phyloP scores from a whole-genome alignment of 345 rosid genomes.

The rapeseed (Brassica napus) region DNA sequence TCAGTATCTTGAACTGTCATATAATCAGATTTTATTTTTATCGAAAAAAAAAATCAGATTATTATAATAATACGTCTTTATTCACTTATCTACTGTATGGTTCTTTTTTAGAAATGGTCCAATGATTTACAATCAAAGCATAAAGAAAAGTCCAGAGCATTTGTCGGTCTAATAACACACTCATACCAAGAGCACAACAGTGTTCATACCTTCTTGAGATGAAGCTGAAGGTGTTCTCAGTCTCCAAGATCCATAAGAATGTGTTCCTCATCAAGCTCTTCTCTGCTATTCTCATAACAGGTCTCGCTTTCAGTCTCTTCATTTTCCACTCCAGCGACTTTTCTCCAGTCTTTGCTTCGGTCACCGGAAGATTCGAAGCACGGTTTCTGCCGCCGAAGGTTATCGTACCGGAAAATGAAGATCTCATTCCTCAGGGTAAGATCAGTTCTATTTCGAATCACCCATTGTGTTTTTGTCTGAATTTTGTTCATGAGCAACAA shows the following conservation, averaged over 20 bases:
- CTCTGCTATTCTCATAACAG: conserved; percentile 48
- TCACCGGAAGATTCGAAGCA: conserved; percentile 30
- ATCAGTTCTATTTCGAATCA: not conserved
- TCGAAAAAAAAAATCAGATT: not conserved
- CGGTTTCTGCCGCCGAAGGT: conserved; percentile 18
- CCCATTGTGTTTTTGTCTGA: not conserved
- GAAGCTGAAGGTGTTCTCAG: conserved; percentile 52
- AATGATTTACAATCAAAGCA: conserved; percentile 22
- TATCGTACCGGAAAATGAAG: conserved; percentile 49
- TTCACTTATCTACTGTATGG: not conserved
- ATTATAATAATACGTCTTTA: not conserved
- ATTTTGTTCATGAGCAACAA: not conserved
- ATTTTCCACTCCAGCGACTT: conserved; percentile 33
- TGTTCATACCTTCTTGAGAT: conserved; percentile 37
- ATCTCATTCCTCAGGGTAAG: conserved; percentile 57
- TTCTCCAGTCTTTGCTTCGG: conserved; percentile 32
- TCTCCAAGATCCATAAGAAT: conserved; percentile 47
- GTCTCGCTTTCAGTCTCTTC: conserved; percentile 63
- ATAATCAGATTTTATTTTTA: not conserved
- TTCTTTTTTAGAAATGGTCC: conserved; percentile 32
- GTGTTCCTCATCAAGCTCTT: conserved; percentile 56
- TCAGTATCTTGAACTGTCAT: not conserved
- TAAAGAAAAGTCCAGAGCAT: not conserved
- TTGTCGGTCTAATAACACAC: conserved; percentile 26
- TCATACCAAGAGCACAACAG: not conserved